Evolutionary conservation across 2,329 filamentous ascomycete species (phyloP).

Genomic region (Colletotrichum costaricense): DNA sequence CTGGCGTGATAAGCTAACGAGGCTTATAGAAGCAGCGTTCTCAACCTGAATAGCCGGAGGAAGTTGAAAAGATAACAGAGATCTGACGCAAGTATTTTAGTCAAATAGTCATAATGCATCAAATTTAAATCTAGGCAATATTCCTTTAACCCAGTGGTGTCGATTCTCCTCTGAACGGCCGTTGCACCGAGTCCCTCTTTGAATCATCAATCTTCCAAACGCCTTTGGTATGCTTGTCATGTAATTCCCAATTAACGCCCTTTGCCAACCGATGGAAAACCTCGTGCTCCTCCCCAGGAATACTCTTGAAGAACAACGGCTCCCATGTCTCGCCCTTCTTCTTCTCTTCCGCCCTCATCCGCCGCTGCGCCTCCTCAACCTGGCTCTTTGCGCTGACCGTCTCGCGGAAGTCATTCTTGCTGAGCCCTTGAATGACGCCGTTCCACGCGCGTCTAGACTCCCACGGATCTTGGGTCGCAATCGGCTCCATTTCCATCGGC

Average conservation of each 20-base stretch:
- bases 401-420: slow-evolving; percentile 78
- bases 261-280: slow-evolving; percentile 46
- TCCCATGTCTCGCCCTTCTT: slow-evolving; percentile 56
- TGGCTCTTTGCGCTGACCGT: slow-evolving; percentile 79
- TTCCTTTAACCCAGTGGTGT: slow-evolving; percentile 44
- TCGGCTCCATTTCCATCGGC: slow-evolving; percentile 53
- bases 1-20: too few species aligned
- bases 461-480: slow-evolving; percentile 80
- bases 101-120: background rate
- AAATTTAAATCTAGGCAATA: background rate
- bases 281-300: slow-evolving; percentile 40
- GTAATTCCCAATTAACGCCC: slow-evolving; percentile 43
- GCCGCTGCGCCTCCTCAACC: slow-evolving; percentile 85
- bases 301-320: slow-evolving; percentile 50
- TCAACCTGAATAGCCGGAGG: too few species aligned
- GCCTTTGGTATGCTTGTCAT: slow-evolving; percentile 49
- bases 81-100: background rate
- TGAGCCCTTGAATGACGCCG: slow-evolving; percentile 79
- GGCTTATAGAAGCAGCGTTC: too few species aligned
- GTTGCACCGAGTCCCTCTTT: slow-evolving; percentile 38
- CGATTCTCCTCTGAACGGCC: slow-evolving; percentile 46
- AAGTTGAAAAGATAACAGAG: too few species aligned
- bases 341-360: slow-evolving; percentile 76
- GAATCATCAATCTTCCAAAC: slow-evolving; percentile 50
- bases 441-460: slow-evolving; percentile 86